Evolutionary conservation across 2,329 filamentous ascomycete species (phyloP), one percentile per base, ranked within the genome.

Genomic region (Juglanconis oblonga): DNA sequence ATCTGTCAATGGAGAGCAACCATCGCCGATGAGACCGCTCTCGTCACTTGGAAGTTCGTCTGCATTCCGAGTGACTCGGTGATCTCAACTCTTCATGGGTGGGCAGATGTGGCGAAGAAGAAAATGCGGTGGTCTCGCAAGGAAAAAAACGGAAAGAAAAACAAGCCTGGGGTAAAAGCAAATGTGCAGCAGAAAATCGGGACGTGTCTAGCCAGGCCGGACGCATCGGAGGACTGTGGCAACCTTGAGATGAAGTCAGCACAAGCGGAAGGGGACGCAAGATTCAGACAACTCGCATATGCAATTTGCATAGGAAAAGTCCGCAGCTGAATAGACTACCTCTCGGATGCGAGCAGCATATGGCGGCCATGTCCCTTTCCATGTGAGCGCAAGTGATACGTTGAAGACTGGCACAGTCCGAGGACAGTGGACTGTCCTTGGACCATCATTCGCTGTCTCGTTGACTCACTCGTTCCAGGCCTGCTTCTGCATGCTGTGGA

Each of bases 251-350:
- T n/a, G 29, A 29, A 13, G 52, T 45, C 52, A 4, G 14, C 13
- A 17, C 13, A 45, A 33, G 8, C 7, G 29, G 29, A 29, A 53
- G 24, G 52, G 44, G 24, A 14, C 36, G 38, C 36, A 31, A 13
- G 38, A 38, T 10, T 29, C 51, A 17, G 7, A 33, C 29, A 8
- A 42, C 31, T 6, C 38, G 52, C 38, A 33, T 42, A 42, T 32
- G 24, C 17, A 11, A 8, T 13, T 32, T 44, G 38, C 36, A 42
- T 53, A 45, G 38, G 14, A 53, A 55, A 59, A 52, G 38, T 45
- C 29, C 56, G 55, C 14, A 31, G 24, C 53, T 55, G 58, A 52
- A 60, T 57, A 36, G 35, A 55, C 50, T 48, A 24, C 17, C 17
- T 40, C 53, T 35, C 48, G 48, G 55, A 52, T n/a, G 31, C 36